Percentiles rank a stretch among this genome's conserved stretches.
phyloP scores from a whole-genome alignment of 2,329 filamentous ascomycete genomes.

The Dactylonectria macrodidyma region DNA sequence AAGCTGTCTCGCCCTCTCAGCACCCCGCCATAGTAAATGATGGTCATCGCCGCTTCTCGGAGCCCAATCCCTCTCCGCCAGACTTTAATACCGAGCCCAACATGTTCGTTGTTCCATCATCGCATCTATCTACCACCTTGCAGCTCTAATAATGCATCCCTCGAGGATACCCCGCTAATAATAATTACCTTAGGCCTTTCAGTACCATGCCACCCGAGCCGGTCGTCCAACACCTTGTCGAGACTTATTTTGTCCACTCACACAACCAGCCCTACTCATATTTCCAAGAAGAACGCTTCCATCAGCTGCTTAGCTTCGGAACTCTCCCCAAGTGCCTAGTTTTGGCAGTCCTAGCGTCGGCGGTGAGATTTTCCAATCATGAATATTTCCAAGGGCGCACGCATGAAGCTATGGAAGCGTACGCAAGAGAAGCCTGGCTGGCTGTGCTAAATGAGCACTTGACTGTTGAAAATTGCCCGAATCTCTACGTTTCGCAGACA shows the following conservation, averaged over 20 bases:
- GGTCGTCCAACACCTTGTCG: constrained; percentile 17
- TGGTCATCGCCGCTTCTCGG: not conserved
- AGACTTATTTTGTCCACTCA: constrained; percentile 24
- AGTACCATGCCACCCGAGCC: constrained; percentile 6
- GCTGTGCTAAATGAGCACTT: constrained; percentile 26
- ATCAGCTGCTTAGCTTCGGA: constrained; percentile 5
- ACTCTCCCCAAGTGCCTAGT: constrained; percentile 23
- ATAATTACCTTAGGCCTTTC: not conserved
- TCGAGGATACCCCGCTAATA: too few species aligned
- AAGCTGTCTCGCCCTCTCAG: not conserved
- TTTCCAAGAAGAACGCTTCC: constrained; percentile 32
- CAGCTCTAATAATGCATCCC: too few species aligned
- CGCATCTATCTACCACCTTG: too few species aligned
- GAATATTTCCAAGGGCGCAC: constrained; percentile 14
- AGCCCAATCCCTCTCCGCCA: constrained; percentile 53
- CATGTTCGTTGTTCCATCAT: not conserved
- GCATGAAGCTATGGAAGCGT: constrained; percentile 24
- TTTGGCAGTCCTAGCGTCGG: constrained; percentile 25
- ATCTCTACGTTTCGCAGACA: constrained; percentile 23
- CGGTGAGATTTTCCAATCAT: constrained; percentile 22
- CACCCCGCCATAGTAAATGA: not conserved
- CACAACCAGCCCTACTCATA: constrained; percentile 33
- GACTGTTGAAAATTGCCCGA: constrained; percentile 18
- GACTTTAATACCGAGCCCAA: not conserved
- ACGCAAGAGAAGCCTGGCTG: constrained; percentile 30